Evolutionary conservation across 257 asterid species (phyloP).

Genomic region (Gentiana macrophylla): DNA sequence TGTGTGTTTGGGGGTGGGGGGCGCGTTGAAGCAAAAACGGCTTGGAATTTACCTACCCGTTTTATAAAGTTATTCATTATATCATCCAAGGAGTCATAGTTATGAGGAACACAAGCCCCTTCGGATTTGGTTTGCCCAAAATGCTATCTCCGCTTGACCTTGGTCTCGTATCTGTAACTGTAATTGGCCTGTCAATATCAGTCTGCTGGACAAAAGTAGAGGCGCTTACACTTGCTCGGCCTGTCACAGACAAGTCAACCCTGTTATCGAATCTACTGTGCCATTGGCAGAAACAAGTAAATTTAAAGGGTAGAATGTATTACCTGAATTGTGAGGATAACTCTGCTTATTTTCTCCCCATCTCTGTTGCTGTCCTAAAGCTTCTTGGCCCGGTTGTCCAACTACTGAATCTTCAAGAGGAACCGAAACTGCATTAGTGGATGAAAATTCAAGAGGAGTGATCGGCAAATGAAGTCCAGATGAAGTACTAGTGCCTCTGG

Average conservation of each 20-base stretch:
- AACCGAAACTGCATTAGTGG: constrained; percentile 23
- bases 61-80: constrained; percentile 57
- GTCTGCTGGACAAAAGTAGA: constrained; percentile 30
- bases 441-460: constrained; percentile 30
- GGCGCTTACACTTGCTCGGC: constrained; percentile 32
- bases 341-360: constrained; percentile 36
- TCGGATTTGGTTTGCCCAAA: constrained; percentile 40
- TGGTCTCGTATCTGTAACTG: constrained; percentile 19
- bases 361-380: constrained; percentile 27
- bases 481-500: constrained; percentile 29
- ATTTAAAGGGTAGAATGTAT: constrained; percentile 24
- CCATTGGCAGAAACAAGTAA: constrained; percentile 32
- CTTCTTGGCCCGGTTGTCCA: constrained; percentile 31
- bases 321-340: constrained; percentile 24
- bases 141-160: constrained; percentile 38
- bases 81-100: constrained; percentile 62
- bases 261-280: constrained; percentile 21
- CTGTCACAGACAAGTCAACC: constrained; percentile 33
- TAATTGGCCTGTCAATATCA: constrained; percentile 21
- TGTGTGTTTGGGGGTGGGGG: not conserved
- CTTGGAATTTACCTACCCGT: constrained; percentile 30
- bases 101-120: constrained; percentile 34
- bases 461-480: constrained; percentile 27
- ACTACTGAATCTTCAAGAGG: constrained; percentile 43
- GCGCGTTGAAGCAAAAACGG: constrained; percentile 6